phyloP scores from a whole-genome alignment of 2,329 filamentous ascomycete genomes.

The Amesomyces nigricolor region DNA sequence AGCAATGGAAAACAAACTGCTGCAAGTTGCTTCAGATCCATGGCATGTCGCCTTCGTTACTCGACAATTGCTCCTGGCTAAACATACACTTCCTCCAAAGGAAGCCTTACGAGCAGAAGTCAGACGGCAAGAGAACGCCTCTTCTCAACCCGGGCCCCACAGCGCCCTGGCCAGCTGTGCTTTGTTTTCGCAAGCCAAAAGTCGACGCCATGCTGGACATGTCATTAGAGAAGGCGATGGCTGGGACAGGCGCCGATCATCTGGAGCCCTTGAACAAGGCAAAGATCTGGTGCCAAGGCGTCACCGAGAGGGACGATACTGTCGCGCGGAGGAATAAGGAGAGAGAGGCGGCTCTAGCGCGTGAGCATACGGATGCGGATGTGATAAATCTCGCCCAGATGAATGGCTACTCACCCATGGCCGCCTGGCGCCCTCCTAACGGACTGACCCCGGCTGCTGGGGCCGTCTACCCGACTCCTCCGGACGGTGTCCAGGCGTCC shows the following conservation, averaged over 20 bases:
- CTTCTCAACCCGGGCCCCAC: constrained; percentile 33
- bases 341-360: constrained; percentile 38
- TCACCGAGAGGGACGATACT: constrained; percentile 43
- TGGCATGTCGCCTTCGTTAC: constrained; percentile 40
- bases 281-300: constrained; percentile 43
- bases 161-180: constrained; percentile 48
- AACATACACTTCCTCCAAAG: constrained; percentile 45
- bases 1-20: constrained; percentile 46
- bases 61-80: constrained; percentile 46
- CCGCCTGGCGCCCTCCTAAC: constrained; percentile 45
- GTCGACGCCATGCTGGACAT: constrained; percentile 26
- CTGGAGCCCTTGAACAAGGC: constrained; percentile 47
- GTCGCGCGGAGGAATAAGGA: constrained; percentile 47
- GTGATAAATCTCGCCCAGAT: constrained; percentile 35
- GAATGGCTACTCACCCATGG: constrained; percentile 48
- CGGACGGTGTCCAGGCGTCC: constrained; percentile 54
- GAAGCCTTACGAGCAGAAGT: constrained; percentile 38
- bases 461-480: constrained; percentile 66
- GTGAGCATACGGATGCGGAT: constrained; percentile 40
- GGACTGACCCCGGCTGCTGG: constrained; percentile 35
- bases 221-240: constrained; percentile 36
- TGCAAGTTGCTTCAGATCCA: constrained; percentile 46
- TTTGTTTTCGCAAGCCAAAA: constrained; percentile 31
- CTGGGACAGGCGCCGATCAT: constrained; percentile 36
- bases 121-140: constrained; percentile 39